A percentile compares a stretch with the other conserved stretches of the same genome.
Conservation (phyloP, 2,329 filamentous ascomycete species). For the Pseudofabraea citricarpa region DNA sequence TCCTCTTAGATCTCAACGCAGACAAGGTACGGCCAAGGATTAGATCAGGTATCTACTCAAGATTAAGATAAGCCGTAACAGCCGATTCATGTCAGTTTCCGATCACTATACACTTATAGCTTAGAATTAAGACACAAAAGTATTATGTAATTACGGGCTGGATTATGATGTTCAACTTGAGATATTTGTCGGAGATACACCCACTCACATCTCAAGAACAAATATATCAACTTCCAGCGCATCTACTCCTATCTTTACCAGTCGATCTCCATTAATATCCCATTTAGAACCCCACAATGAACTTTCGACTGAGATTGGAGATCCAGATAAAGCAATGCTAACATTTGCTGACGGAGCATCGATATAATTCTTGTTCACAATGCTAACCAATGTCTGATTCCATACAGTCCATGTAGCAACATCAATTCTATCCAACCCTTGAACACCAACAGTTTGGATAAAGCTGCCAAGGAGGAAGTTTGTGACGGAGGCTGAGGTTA, state of each 20-base stretch:
- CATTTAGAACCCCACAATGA: conserved; percentile 7
- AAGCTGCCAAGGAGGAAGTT: conserved; percentile 27
- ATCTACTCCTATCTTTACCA: conserved; percentile 4
- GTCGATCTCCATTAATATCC: conserved; percentile 1
- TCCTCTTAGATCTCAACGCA: too few species aligned
- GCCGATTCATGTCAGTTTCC: too few species aligned
- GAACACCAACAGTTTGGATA: conserved; percentile 10
- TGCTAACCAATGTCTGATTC: conserved; percentile 27
- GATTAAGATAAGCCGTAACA: too few species aligned
- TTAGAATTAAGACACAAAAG: too few species aligned
- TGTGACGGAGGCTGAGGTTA: conserved; percentile 27
- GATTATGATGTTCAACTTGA: too few species aligned
- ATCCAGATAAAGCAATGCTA: conserved; percentile 3
- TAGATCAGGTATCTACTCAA: too few species aligned
- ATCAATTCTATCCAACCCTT: conserved; percentile 25
- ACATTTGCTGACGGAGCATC: background rate
- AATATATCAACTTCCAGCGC: conserved; percentile 10
- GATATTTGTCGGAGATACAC: too few species aligned
- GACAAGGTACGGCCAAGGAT: too few species aligned
- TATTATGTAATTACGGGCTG: too few species aligned
- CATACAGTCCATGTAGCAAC: conserved; percentile 32
- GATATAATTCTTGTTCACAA: conserved; percentile 30
- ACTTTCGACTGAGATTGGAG: background rate
- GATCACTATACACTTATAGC: too few species aligned
- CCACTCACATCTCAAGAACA: too few species aligned